Conservation (phyloP, 2,329 filamentous ascomycete species). For the Fusarium pseudograminearum region DNA sequence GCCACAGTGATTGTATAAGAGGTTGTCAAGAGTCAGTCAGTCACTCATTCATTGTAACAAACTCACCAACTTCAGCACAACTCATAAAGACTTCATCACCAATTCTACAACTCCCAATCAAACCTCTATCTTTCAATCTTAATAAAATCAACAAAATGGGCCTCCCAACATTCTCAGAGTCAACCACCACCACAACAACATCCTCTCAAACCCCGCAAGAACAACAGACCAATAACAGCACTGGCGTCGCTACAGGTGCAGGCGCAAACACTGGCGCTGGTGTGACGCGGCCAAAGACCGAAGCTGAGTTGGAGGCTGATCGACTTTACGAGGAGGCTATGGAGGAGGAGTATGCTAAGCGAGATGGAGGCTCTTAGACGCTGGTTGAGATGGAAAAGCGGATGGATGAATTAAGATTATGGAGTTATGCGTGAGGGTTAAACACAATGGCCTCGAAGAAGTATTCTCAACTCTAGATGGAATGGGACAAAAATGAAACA, state of each 20-base stretch:
- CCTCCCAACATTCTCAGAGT: slow-evolving; percentile 42
- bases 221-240: slow-evolving; percentile 28
- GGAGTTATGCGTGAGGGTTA: neutral
- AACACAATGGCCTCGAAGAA: neutral
- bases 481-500: neutral
- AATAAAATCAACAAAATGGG: slow-evolving; percentile 44
- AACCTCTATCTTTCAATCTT: no score
- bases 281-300: slow-evolving; percentile 60
- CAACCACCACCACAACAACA: slow-evolving; percentile 11
- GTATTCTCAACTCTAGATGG: neutral
- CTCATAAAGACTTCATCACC: neutral
- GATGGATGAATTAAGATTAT: neutral
- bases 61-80: neutral
- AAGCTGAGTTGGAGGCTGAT: slow-evolving; percentile 63
- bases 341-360: slow-evolving; percentile 68
- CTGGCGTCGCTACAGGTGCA: slow-evolving; percentile 54
- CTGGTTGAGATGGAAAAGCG: neutral
- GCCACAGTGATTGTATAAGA: slow-evolving; percentile 45
- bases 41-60: neutral
- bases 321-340: slow-evolving; percentile 64
- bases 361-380: slow-evolving; percentile 61
- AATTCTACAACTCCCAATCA: neutral
- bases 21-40: slow-evolving; percentile 1
- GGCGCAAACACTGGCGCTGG: slow-evolving; percentile 64
- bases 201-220: slow-evolving; percentile 24